Conservation (phyloP, 2,329 filamentous ascomycete species). For the Ophiocordyceps camponoti-floridani region DNA sequence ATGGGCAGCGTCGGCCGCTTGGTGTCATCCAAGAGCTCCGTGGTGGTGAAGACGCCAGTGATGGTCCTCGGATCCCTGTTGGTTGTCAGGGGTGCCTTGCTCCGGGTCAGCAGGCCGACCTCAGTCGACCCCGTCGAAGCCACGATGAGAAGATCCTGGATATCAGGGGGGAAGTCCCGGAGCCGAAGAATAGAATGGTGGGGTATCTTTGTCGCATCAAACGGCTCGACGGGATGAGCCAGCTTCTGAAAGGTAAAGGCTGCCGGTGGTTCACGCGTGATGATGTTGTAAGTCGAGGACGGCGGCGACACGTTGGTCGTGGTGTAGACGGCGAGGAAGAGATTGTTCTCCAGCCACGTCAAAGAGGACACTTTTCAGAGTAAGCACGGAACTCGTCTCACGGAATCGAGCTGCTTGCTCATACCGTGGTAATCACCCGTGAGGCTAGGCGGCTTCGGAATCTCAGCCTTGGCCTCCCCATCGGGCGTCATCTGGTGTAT, state of each 20-base stretch:
- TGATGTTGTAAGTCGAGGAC: conserved; percentile 59
- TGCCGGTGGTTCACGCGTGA: conserved; percentile 44
- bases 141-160: conserved; percentile 69
- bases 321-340: conserved; percentile 73
- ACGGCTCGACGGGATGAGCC: conserved; percentile 55
- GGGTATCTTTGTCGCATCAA: conserved; percentile 45
- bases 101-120: conserved; percentile 60
- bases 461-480: conserved; percentile 57
- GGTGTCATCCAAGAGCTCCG: conserved; percentile 54
- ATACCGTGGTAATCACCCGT: conserved; percentile 47
- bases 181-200: conserved; percentile 66
- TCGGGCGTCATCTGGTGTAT: conserved; percentile 70
- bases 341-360: conserved; percentile 73
- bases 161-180: conserved; percentile 59
- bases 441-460: conserved; percentile 59
- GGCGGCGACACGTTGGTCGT: conserved; percentile 37
- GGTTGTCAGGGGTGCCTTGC: conserved; percentile 46
- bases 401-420: conserved; percentile 6
- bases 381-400: not conserved
- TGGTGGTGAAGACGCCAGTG: conserved; percentile 54
- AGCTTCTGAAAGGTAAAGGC: conserved; percentile 59
- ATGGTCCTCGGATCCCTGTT: conserved; percentile 41
- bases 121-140: conserved; percentile 67
- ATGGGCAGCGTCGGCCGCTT: conserved; percentile 61
- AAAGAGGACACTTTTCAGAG: conserved; percentile 49